phyloP scores from a whole-genome alignment of 257 asterid genomes.

The Osmanthus fragrans region DNA sequence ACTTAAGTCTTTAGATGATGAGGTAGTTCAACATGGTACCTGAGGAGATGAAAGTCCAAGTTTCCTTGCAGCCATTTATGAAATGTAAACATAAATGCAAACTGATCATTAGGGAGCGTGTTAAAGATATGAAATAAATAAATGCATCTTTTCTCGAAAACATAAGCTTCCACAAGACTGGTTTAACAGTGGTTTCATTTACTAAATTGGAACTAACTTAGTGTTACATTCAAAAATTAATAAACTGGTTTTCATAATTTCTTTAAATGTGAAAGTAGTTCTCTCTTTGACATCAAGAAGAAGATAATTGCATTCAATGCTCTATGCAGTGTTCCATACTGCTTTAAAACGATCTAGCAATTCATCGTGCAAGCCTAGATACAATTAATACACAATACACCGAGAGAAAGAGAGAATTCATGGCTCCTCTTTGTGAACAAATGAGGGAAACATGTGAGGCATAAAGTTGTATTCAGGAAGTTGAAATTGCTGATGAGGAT shows the following conservation, averaged over 20 bases:
- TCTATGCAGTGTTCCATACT: background rate
- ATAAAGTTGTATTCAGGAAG: conserved; percentile 20
- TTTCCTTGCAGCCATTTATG: background rate
- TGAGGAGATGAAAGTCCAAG: background rate
- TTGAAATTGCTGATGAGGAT: conserved; percentile 21
- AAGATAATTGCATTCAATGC: background rate
- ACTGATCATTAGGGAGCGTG: background rate
- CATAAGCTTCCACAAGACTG: background rate
- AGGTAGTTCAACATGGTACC: background rate
- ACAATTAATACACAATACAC: background rate
- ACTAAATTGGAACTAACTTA: too few relatives aligned
- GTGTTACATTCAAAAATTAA: too few relatives aligned
- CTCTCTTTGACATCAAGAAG: conserved; percentile 9
- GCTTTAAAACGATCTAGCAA: background rate
- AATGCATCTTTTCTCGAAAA: background rate
- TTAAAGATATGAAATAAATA: background rate
- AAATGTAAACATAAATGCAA: background rate
- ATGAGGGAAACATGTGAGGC: conserved; percentile 32
- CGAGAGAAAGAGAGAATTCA: conserved; percentile 11
- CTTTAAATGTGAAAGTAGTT: background rate
- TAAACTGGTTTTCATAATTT: too few relatives aligned
- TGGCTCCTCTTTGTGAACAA: conserved; percentile 35
- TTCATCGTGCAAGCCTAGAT: background rate
- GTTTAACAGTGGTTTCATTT: background rate
- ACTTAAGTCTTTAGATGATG: background rate